Evolutionary conservation across 352 stramenopile species (phyloP).

Genomic region (Peronosclerospora sorghi): DNA sequence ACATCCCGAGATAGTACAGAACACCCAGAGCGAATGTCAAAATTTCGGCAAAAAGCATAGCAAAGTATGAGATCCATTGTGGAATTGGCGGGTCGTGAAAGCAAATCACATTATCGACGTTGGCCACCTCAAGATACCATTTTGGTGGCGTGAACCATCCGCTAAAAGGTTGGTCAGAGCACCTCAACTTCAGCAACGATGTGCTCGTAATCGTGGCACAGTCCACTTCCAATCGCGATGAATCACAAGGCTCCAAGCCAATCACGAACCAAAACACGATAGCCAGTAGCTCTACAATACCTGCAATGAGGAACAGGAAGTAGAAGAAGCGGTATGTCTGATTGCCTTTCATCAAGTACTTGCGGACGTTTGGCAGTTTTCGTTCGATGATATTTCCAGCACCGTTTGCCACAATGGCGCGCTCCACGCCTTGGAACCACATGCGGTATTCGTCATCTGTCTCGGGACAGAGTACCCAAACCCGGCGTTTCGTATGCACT

Average conservation of each 20-base stretch:
- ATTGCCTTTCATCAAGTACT: slow-evolving; percentile 85
- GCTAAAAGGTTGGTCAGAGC: slow-evolving; percentile 37
- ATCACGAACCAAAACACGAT: slow-evolving; percentile 78
- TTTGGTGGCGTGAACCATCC: slow-evolving; percentile 50
- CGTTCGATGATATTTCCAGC: slow-evolving; percentile 80
- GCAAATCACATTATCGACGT: slow-evolving; percentile 59
- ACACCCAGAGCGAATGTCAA: slow-evolving; percentile 57
- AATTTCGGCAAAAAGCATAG: slow-evolving; percentile 57
- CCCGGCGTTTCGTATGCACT: slow-evolving; percentile 72
- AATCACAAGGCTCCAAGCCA: slow-evolving; percentile 65
- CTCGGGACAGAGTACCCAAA: slow-evolving; percentile 81
- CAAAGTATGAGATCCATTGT: slow-evolving; percentile 78
- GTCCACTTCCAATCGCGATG: slow-evolving; percentile 33
- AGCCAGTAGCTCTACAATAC: slow-evolving; percentile 55
- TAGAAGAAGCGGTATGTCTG: slow-evolving; percentile 74
- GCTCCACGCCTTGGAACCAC: slow-evolving; percentile 79
- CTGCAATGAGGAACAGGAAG: slow-evolving; percentile 63
- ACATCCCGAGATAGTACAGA: slow-evolving; percentile 84
- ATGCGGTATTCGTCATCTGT: slow-evolving; percentile 79
- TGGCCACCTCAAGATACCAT: slow-evolving; percentile 64
- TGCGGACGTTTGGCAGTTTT: slow-evolving; percentile 79
- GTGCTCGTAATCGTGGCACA: slow-evolving; percentile 53
- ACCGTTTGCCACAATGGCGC: slow-evolving; percentile 60
- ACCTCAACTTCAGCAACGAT: slow-evolving; percentile 42
- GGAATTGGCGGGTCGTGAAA: slow-evolving; percentile 67